Conservation (phyloP, 345 rosid genomes). For the Combretum micranthum region DNA sequence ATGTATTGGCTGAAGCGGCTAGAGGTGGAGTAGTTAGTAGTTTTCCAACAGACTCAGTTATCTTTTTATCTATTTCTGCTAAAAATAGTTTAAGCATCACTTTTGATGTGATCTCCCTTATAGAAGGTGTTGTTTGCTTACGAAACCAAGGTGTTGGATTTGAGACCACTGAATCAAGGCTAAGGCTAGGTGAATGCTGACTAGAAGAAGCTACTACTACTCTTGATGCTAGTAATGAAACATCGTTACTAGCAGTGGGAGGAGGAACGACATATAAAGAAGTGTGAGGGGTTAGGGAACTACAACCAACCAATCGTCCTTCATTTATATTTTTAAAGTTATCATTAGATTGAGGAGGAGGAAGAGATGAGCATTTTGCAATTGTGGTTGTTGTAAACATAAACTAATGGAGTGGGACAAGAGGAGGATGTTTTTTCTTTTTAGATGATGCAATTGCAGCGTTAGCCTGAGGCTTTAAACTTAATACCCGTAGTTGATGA, state of each 20-base stretch:
- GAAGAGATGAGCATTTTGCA: constrained; percentile 51
- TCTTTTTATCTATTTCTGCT: constrained; percentile 69
- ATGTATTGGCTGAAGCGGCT: constrained; percentile 61
- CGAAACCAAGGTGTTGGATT: constrained; percentile 86
- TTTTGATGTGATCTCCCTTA: constrained; percentile 73
- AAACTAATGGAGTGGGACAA: constrained; percentile 80
- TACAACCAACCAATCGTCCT: constrained; percentile 40
- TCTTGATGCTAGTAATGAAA: constrained; percentile 47
- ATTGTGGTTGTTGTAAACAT: no score
- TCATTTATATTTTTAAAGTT: constrained; percentile 35
- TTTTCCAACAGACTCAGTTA: constrained; percentile 71
- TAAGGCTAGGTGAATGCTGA: constrained; percentile 59
- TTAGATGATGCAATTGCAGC: constrained; percentile 40
- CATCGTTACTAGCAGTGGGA: no score
- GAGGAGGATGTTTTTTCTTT: constrained; percentile 35
- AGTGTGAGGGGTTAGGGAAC: constrained; percentile 46
- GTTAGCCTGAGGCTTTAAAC: constrained; percentile 60
- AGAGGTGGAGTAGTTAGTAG: constrained; percentile 69
- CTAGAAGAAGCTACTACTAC: no score
- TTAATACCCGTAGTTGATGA: constrained; percentile 70
- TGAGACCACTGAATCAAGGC: constrained; percentile 43
- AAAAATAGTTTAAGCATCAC: constrained; percentile 83
- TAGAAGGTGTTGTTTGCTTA: constrained; percentile 38
- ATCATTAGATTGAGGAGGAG: constrained; percentile 37
- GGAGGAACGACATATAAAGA: constrained; percentile 66